Evolutionary conservation across 1,139 yeast genomes (phyloP), one percentile per base, ranked within the genome.

Genomic region (Keqinozyma sinolaborantium): DNA sequence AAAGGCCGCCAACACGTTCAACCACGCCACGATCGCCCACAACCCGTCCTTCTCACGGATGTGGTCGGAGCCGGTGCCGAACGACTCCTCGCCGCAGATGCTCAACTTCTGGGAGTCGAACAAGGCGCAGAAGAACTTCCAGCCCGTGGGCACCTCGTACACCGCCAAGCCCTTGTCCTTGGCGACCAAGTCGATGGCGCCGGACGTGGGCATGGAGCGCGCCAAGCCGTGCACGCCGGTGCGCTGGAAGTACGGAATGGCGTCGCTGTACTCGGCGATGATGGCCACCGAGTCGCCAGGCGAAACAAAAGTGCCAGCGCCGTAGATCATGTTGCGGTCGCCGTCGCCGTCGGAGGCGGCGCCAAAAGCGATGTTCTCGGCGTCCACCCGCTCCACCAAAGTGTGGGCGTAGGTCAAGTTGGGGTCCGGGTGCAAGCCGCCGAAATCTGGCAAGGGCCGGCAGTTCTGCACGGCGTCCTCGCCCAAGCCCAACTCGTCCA

Each of bases 331-430:
- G 60, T 92, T 92, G 64, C 98, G 79, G 59, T 92, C 98, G 58
- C 98, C 98, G 54, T 92, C 98, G 59, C 98, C 98, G 56, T 92
- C 98, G 12, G 95, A 83, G 5, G 98, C 98, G 24, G 98, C 98
- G 44, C 98, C 98, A 60, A 92, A 90, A 6, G 94, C 87, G 45
- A 90, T 84, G 38, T 77, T 65, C 41, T 83, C 83, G 18, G 63
- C 57, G 55, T 92, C 97, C 10, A 92, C 98, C 44, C 77, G 74
- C 31, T 79, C 84, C 18, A 92, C 98, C 43, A 92, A 71, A 10
- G 95, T 77, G 44, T 76, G 79, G 9, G 98, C 98, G 53, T 94
- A 94, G 12, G 97, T 90, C 58, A 92, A 75, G 62, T 92, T 92
- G 43, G 98, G 98, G 61, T 92, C 98, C 12, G 98, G 98, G 59